Base-by-base conservation (phyloP, 352 stramenopile species). In the Phytophthora cajani region DNA sequence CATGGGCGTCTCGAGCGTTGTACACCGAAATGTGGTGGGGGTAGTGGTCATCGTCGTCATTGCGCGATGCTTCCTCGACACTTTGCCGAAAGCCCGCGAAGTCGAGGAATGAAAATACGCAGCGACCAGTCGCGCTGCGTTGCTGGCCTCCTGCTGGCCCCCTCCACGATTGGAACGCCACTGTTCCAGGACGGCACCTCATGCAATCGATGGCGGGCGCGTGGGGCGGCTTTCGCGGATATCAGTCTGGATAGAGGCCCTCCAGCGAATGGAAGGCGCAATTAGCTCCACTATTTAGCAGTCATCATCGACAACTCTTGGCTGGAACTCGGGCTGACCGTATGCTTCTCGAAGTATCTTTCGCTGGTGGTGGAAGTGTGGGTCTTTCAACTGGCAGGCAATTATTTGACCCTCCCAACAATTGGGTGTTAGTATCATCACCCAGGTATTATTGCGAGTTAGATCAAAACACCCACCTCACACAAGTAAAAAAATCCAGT, bases 1-100 rank as follows among this genome's bases (percentile, higher is more conserved):
- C 68, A 79, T 79, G n/a, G 68, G 56, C 30, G 58, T 71, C 63
- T 76, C 59, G 32, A 79, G 64, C 9, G 68, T 77, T 42, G 68
- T 76, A 54, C 58, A 74, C 30, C 53, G 64, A 52, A 74, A 46
- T 52, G 44, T 74, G 21, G 68, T 65, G 36, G 36, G 23, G 23
- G 23, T 33, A 9, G 30, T 16, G 9, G 59, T 58, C 72, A 74
- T 79, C 23, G 50, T 58, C 30, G 23, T 27, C 23, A n/a, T 21
- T 59, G 21, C 12, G 53, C 40, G 42, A 49, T 49, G 42, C 42
- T 49, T 49, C 42, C 42, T 50, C 57, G 40, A 38, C 57, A 46
- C 33, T 58, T 58, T 62, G 58, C 32, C 54, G 62, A 59, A 38
- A 57, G 51, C 33, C 27, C 27, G 55, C 62, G 6, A 68, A 62